These are phyloP conservation scores for Turritis glabra DNA, from an alignment of 345 rosid genomes.

Conservation along the genomic window DNA sequence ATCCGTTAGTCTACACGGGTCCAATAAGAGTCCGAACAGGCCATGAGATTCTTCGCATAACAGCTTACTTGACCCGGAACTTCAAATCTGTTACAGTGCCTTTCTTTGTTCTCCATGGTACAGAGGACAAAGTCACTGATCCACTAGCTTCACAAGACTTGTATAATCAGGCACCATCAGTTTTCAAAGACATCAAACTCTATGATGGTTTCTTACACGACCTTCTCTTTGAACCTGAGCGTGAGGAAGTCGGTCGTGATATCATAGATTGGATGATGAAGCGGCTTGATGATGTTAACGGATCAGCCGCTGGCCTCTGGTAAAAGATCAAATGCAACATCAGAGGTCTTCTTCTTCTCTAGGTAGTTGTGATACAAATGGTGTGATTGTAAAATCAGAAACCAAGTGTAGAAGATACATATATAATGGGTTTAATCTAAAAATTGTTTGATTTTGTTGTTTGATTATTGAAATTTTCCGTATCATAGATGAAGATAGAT, in stretches of 20 bases:
- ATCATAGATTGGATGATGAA: conserved; percentile 90
- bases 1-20: conserved; percentile 96
- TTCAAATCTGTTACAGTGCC: conserved; percentile 71
- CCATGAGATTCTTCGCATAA: conserved; percentile 83
- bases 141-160: conserved; percentile 89
- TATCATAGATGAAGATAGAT: no score
- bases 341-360: conserved; percentile 21
- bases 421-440: background rate
- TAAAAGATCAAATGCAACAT: conserved; percentile 9
- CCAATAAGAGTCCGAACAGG: conserved; percentile 97
- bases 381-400: conserved; percentile 29
- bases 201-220: conserved; percentile 93
- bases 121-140: conserved; percentile 88
- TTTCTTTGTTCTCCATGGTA: conserved; percentile 93
- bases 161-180: conserved; percentile 75
- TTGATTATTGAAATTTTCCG: background rate
- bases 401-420: conserved; percentile 14
- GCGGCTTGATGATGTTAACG: conserved; percentile 44
- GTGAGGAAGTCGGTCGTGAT: conserved; percentile 75
- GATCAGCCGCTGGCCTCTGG: conserved; percentile 30
- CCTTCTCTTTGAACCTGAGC: conserved; percentile 91
- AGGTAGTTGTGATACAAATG: conserved; percentile 33
- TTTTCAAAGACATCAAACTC: conserved; percentile 83
- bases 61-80: conserved; percentile 69
- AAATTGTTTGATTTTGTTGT: conserved; percentile 16